Conservation (phyloP, 768 basidiomycete species). For the Boletus coccyginus region DNA sequence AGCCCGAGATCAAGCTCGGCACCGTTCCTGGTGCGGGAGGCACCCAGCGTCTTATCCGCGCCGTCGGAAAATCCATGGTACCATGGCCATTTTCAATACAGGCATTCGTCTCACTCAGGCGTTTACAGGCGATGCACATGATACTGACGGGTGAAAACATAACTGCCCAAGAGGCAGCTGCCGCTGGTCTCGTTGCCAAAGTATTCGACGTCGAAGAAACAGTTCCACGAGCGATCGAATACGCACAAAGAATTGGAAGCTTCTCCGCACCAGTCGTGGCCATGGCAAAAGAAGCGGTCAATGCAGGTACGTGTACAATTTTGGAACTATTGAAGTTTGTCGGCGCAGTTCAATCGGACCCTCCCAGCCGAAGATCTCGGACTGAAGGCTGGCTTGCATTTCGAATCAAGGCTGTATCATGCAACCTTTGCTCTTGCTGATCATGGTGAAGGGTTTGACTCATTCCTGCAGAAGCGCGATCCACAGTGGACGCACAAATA, state of each 20-base stretch:
- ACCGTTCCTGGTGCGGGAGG: conserved; percentile 94
- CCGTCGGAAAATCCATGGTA: conserved; percentile 76
- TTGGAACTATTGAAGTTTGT: not conserved
- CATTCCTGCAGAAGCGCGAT: conserved; percentile 46
- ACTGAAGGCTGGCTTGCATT: conserved; percentile 41
- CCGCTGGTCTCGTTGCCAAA: conserved; percentile 47
- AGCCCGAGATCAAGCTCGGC: conserved; percentile 94
- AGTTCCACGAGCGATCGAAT: conserved; percentile 43
- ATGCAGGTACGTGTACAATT: conserved; percentile 33
- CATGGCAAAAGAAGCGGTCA: conserved; percentile 52
- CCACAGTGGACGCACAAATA: conserved; percentile 43
- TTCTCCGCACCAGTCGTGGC: conserved; percentile 31
- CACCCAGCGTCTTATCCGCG: conserved; percentile 81
- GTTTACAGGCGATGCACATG: conserved; percentile 51
- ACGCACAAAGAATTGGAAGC: conserved; percentile 34
- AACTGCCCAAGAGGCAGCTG: conserved; percentile 43
- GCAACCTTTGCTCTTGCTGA: conserved; percentile 48
- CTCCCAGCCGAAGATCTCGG: conserved; percentile 44
- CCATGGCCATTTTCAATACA: not conserved
- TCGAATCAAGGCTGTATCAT: conserved; percentile 51
- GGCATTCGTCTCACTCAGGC: not conserved
- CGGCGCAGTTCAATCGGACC: not conserved
- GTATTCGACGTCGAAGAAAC: conserved; percentile 40
- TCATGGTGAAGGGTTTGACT: conserved; percentile 46
- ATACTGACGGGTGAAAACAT: conserved; percentile 49